Conservation (phyloP, 2,329 filamentous ascomycete genomes). For the Drechslera avenae region DNA sequence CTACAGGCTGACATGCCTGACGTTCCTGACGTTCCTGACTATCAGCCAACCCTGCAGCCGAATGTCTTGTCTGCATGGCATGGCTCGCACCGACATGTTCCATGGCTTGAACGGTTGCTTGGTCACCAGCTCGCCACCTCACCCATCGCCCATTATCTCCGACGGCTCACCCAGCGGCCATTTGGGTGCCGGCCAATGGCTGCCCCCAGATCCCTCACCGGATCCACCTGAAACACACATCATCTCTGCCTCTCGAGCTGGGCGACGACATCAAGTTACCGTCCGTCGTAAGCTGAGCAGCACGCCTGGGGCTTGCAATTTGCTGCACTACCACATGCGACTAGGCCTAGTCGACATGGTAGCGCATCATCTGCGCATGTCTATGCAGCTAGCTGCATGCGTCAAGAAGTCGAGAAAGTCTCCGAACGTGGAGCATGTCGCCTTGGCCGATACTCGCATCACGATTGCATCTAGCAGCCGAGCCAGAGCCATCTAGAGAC, state of each 20-base stretch:
- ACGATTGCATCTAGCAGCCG: background rate
- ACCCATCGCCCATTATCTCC: slow-evolving; percentile 31
- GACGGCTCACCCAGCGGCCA: slow-evolving; percentile 22
- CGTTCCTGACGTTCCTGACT: slow-evolving; percentile 16
- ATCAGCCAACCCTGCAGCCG: slow-evolving; percentile 23
- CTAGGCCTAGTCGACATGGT: slow-evolving; percentile 16
- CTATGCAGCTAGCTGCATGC: slow-evolving; percentile 18
- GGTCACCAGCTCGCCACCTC: slow-evolving; percentile 39
- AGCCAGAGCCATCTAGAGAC: background rate
- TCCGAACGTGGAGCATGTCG: slow-evolving; percentile 17
- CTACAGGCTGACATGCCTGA: slow-evolving; percentile 1
- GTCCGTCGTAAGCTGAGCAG: slow-evolving; percentile 13
- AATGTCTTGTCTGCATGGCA: slow-evolving; percentile 11
- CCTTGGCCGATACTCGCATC: slow-evolving; percentile 4
- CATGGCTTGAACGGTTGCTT: slow-evolving; percentile 35
- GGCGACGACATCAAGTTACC: slow-evolving; percentile 22
- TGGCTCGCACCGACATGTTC: slow-evolving; percentile 31
- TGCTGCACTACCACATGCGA: slow-evolving; percentile 13
- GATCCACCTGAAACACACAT: slow-evolving; percentile 25
- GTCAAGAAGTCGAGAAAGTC: slow-evolving; percentile 25
- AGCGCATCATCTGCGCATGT: slow-evolving; percentile 18
- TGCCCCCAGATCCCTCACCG: slow-evolving; percentile 4
- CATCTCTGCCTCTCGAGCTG: slow-evolving; percentile 12
- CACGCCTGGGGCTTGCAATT: slow-evolving; percentile 4
- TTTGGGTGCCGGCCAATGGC: slow-evolving; percentile 28